These are phyloP conservation scores for Suillus clintonianus DNA, from an alignment of 768 basidiomycete species.

Conservation along the genomic window DNA sequence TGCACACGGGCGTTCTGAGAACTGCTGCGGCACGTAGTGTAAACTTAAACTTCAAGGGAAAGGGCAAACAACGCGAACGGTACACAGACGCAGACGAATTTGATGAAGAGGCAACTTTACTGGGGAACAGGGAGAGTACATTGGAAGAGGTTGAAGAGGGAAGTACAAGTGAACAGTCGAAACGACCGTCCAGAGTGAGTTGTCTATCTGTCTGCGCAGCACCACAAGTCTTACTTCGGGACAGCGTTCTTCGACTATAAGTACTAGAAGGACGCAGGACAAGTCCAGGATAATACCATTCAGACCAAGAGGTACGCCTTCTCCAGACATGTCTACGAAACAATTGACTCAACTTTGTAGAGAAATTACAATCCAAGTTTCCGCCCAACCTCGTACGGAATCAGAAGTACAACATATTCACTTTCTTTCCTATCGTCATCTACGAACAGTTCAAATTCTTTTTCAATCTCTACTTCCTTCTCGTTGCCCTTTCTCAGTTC, in stretches of 20 bases:
- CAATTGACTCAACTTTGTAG: slow-evolving; percentile 35
- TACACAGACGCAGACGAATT: slow-evolving; percentile 63
- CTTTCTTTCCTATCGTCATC: slow-evolving; percentile 96
- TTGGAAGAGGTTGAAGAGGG: slow-evolving; percentile 41
- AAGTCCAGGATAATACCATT: slow-evolving; percentile 80
- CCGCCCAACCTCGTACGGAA: slow-evolving; percentile 94
- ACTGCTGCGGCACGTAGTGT: slow-evolving; percentile 34
- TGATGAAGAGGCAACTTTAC: slow-evolving; percentile 59
- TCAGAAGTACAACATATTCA: slow-evolving; percentile 96
- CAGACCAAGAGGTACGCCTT: slow-evolving; percentile 59
- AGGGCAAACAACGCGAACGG: slow-evolving; percentile 46
- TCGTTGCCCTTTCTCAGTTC: slow-evolving; percentile 96
- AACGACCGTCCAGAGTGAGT: slow-evolving; percentile 25
- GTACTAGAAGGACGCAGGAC: slow-evolving; percentile 36
- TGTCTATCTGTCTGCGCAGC: not conserved
- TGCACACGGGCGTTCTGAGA: slow-evolving; percentile 34
- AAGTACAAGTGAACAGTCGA: slow-evolving; percentile 30
- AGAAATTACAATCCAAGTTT: slow-evolving; percentile 69
- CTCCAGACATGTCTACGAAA: not conserved
- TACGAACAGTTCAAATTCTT: slow-evolving; percentile 99
- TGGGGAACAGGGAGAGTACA: slow-evolving; percentile 40
- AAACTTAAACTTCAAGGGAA: slow-evolving; percentile 18
- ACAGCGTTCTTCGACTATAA: slow-evolving; percentile 23
- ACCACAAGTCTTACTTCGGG: not conserved
- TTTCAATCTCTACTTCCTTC: slow-evolving; percentile 97